Base-by-base conservation (phyloP, 2,329 filamentous ascomycete species). In the Mycosphaerella sp. region DNA sequence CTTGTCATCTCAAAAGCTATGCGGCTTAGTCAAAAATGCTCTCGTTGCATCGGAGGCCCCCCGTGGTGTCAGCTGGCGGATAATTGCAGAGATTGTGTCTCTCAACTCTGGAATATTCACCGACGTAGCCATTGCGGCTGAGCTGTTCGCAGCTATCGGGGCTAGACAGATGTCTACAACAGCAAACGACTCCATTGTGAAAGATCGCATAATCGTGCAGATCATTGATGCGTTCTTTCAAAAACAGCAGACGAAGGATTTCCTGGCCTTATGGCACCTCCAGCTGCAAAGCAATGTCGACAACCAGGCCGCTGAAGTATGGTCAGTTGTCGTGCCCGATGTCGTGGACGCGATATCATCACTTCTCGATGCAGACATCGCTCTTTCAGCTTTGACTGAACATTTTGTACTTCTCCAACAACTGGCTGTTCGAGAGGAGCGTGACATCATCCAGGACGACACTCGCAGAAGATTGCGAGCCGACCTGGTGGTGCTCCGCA, bases 81-180 rank as follows among this genome's bases (percentile, higher is more conserved):
- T 79, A 17, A 51, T 78, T 17, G 68, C 71, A 10, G 69, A 71
- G 31, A 63, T 77, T n/a, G 64, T 78, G 14, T 62, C 68, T 21
- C 71, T 77, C 48, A 75, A 79, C 58, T 61, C 74, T 2, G 74
- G 73, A 56, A 69, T 76, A 4, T 77, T 79, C 56, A 66, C 76
- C 7, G 59, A 59, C 32, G 11, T 45, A 11, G 40, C n/a, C 11
- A 23, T 59, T 12, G 26, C 54, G 9, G 23, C 55, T 21, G 39
- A 52, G 41, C 26, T 61, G 9, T 57, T 61, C 38, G 38, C 34
- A 11, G 42, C 32, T 7, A 44, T 45, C 14, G 42, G 12, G 12
- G 12, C 11, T 17, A 36, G 42, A 23, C 29, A 39, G 23, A 17
- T 34, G 23, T 38, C 32, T 36, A n/a, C 17, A 17, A 36, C 29